Percentiles rank a stretch among this genome's conserved stretches.
phyloP scores from a whole-genome alignment of 192 early-diverging fungal species.

The Backusella tarrabulga region DNA sequence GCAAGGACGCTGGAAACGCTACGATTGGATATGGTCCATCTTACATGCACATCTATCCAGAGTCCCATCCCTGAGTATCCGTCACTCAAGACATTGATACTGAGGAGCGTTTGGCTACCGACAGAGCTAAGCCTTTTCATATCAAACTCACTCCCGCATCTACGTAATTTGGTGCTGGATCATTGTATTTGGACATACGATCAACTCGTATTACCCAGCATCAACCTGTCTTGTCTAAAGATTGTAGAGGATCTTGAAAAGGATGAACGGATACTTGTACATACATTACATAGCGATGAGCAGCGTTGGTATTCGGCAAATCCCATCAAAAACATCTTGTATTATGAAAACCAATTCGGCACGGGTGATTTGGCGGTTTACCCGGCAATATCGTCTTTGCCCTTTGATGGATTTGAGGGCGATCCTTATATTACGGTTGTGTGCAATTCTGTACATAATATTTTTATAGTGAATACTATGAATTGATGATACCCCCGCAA shows the following conservation, averaged over 20 bases:
- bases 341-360: neutral
- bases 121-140: neutral
- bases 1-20: neutral
- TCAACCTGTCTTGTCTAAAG: neutral
- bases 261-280: neutral
- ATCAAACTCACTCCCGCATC: neutral
- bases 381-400: neutral
- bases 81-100: neutral
- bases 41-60: neutral
- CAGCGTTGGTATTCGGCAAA: neutral
- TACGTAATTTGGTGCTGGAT: neutral
- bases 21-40: neutral
- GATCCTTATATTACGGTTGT: neutral
- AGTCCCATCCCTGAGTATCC: neutral
- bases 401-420: neutral
- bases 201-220: neutral
- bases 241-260: neutral
- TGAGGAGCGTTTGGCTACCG: neutral
- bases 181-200: neutral
- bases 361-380: neutral
- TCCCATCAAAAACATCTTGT: neutral
- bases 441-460: neutral
- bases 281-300: neutral
- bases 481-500: neutral
- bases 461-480: neutral